Percentiles rank a stretch among this genome's conserved stretches.
Conservation (phyloP, 1,139 yeast genomes). For the Taphrina populina region DNA sequence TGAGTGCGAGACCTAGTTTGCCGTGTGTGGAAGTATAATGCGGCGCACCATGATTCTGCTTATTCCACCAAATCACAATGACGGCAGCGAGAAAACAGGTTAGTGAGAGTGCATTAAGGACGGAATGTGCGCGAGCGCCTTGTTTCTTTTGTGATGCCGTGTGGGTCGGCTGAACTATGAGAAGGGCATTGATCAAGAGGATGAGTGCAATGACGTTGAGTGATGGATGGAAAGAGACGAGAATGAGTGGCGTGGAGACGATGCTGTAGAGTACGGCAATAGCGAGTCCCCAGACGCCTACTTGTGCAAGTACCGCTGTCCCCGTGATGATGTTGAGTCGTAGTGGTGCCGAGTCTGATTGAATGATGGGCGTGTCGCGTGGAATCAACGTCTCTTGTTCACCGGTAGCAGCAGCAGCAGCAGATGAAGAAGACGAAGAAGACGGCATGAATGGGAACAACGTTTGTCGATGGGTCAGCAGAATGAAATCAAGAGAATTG, state of each 20-base stretch:
- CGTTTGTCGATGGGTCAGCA: background rate
- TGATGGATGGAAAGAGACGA: constrained; percentile 24
- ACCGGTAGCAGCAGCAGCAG: too few relatives aligned
- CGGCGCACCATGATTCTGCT: constrained; percentile 39
- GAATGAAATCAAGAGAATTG: background rate
- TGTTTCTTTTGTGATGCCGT: constrained; percentile 40
- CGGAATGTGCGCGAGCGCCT: constrained; percentile 43
- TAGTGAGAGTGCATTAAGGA: constrained; percentile 40
- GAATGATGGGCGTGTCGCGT: constrained; percentile 27
- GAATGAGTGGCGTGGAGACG: constrained; percentile 14
- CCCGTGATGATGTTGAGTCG: constrained; percentile 27
- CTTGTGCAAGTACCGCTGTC: constrained; percentile 26
- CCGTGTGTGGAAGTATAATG: constrained; percentile 45
- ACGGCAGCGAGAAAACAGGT: constrained; percentile 39
- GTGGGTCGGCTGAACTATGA: constrained; percentile 39
- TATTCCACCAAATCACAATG: constrained; percentile 42
- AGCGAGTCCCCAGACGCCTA: constrained; percentile 16
- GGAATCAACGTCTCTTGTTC: constrained; percentile 27
- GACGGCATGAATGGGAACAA: background rate
- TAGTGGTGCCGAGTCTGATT: constrained; percentile 14
- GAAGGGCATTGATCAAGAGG: constrained; percentile 36
- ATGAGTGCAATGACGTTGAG: constrained; percentile 36
- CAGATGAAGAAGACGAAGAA: background rate
- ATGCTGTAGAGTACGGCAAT: constrained; percentile 18
- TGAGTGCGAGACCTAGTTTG: constrained; percentile 42